A percentile compares a stretch with the other conserved stretches of the same genome.
Evolutionary conservation across 2,329 filamentous ascomycete genomes (phyloP).

Genomic region (Trichoderma harzianum): DNA sequence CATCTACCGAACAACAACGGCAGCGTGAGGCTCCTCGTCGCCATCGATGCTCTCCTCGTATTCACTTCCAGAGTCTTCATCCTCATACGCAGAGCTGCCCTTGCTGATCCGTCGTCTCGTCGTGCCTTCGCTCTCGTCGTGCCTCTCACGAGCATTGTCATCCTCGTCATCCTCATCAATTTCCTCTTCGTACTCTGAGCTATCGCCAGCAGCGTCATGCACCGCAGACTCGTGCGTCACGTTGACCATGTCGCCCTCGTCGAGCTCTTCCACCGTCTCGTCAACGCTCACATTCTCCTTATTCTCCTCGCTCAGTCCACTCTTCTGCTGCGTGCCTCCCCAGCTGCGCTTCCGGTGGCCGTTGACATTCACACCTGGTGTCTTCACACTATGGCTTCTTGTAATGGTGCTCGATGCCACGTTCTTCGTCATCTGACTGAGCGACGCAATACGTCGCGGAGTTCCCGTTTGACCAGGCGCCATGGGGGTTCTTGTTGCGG

Average conservation of each 20-base stretch:
- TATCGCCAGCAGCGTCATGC: slow-evolving; percentile 20
- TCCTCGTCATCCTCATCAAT: slow-evolving; percentile 21
- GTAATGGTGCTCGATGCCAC: slow-evolving; percentile 62
- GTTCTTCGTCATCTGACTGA: slow-evolving; percentile 86
- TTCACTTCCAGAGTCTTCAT: slow-evolving; percentile 42
- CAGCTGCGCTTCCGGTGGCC: slow-evolving; percentile 66
- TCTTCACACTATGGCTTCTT: slow-evolving; percentile 75
- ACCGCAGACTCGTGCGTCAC: slow-evolving; percentile 15
- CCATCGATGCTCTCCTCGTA: slow-evolving; percentile 14
- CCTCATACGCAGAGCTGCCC: slow-evolving; percentile 44
- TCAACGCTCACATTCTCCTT: slow-evolving; percentile 62
- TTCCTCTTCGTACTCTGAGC: slow-evolving; percentile 22
- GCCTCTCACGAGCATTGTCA: not conserved
- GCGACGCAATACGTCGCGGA: slow-evolving; percentile 78
- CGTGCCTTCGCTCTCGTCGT: slow-evolving; percentile 48
- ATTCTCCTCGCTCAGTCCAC: slow-evolving; percentile 50
- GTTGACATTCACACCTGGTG: slow-evolving; percentile 43
- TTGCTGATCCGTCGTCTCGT: slow-evolving; percentile 47
- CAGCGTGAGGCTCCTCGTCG: slow-evolving; percentile 9
- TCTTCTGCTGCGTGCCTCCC: slow-evolving; percentile 51
- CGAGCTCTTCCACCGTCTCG: slow-evolving; percentile 61
- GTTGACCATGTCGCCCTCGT: slow-evolving; percentile 25
- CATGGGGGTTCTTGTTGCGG: slow-evolving; percentile 47
- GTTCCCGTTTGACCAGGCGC: slow-evolving; percentile 50
- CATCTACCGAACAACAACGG: not conserved